These are phyloP conservation scores for Leonotis leonurus DNA, from an alignment of 257 asterid genomes.

Conservation along the genomic window DNA sequence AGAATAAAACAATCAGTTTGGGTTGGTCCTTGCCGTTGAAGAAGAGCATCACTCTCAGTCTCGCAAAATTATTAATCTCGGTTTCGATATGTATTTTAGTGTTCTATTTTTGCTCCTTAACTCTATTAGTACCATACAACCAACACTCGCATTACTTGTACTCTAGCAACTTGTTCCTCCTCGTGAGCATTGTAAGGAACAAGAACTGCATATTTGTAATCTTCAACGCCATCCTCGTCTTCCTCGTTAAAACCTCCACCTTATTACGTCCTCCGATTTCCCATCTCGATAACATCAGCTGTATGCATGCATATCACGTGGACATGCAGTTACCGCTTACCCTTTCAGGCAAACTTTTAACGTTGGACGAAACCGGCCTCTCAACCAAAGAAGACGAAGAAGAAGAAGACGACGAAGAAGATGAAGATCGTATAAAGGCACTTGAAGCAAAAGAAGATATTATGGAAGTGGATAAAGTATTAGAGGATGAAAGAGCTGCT, in stretches of 20 bases:
- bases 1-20: background rate
- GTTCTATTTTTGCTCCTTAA: constrained; percentile 15
- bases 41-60: constrained; percentile 21
- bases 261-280: background rate
- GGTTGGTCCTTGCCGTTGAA: constrained; percentile 10
- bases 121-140: background rate
- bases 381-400: background rate
- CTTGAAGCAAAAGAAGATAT: background rate
- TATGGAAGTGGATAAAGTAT: no score
- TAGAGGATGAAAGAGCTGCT: background rate
- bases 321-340: no score
- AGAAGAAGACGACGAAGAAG: background rate
- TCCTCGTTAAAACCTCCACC: constrained; percentile 42
- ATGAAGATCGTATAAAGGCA: background rate
- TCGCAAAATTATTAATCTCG: constrained; percentile 28
- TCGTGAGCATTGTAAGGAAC: constrained; percentile 23
- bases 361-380: background rate
- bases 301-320: no score
- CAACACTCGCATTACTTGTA: constrained; percentile 12
- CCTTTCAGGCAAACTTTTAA: background rate
- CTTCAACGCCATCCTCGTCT: constrained; percentile 47
- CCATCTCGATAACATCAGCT: constrained; percentile 17
- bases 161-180: constrained; percentile 10
- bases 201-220: constrained; percentile 49
- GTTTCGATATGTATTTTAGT: constrained; percentile 31